Evolutionary conservation across 2,329 filamentous ascomycete genomes (phyloP).

Genomic region (Pseudogymnoascus sp.): DNA sequence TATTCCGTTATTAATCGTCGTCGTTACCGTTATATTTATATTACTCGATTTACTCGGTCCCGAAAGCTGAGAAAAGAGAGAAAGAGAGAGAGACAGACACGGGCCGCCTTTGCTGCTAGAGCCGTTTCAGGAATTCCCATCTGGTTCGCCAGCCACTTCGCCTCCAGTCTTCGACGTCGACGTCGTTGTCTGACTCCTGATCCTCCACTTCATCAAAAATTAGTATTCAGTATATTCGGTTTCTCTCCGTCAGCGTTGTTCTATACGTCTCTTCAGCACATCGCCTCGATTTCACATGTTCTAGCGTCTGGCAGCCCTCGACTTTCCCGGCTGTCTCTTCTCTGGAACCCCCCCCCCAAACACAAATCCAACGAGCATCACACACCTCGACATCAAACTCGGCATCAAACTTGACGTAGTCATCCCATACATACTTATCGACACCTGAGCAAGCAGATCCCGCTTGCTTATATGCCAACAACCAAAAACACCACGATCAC

Average conservation of each 20-base stretch:
- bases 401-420: constrained; percentile 7
- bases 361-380: constrained; percentile 5
- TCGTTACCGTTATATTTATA: background rate
- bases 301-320: constrained; percentile 2
- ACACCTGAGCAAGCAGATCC: background rate
- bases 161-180: constrained; percentile 4
- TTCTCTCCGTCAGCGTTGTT: constrained; percentile 1
- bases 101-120: constrained; percentile 5
- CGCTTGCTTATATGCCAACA: constrained; percentile 5
- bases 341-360: background rate
- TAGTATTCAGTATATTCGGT: constrained; percentile 6
- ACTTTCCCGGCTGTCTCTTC: background rate
- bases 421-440: constrained; percentile 5
- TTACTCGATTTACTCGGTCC: background rate
- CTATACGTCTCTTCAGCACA: background rate
- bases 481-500: background rate
- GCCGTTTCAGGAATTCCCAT: constrained; percentile 8
- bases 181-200: constrained; percentile 6
- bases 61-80: background rate
- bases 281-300: background rate
- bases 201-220: background rate
- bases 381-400: constrained; percentile 3
- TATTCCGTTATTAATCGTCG: background rate
- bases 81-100: background rate
- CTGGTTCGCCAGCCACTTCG: constrained; percentile 7